A percentile compares a stretch with the other conserved stretches of the same genome.
These are phyloP conservation scores for Yamadazyma spencermartinsiae DNA, from an alignment of 1,139 yeast species.

Conservation along the genomic window DNA sequence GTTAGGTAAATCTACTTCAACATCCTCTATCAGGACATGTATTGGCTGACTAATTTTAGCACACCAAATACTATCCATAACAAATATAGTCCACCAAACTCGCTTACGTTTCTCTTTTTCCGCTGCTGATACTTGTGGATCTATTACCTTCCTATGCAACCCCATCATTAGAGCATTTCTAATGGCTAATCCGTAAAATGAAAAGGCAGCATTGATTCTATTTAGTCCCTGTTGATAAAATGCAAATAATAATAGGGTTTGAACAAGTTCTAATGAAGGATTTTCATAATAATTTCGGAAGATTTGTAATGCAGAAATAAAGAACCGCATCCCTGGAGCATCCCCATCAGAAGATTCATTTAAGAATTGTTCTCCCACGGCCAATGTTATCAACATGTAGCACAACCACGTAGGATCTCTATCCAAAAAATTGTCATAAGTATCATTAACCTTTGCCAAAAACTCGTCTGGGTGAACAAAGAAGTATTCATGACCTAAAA, in stretches of 20 bases:
- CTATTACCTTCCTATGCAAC: slow-evolving; percentile 8
- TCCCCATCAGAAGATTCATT: slow-evolving; percentile 15
- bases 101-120: slow-evolving; percentile 13
- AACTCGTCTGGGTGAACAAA: slow-evolving; percentile 11
- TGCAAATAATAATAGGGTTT: slow-evolving; percentile 13
- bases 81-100: slow-evolving; percentile 17
- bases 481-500: slow-evolving; percentile 14
- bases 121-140: slow-evolving; percentile 2
- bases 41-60: slow-evolving; percentile 15
- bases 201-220: slow-evolving; percentile 12
- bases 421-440: slow-evolving; percentile 10
- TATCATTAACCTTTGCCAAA: slow-evolving; percentile 10
- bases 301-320: slow-evolving; percentile 13
- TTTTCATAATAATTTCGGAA: slow-evolving; percentile 12
- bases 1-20: slow-evolving; percentile 12
- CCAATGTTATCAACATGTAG: slow-evolving; percentile 12
- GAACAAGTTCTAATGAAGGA: slow-evolving; percentile 12
- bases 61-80: slow-evolving; percentile 14
- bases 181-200: slow-evolving; percentile 15
- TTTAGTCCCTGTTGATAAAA: slow-evolving; percentile 16
- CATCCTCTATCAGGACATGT: slow-evolving; percentile 12
- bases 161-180: slow-evolving; percentile 15
- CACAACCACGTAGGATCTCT: slow-evolving; percentile 14
- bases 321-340: slow-evolving; percentile 17
- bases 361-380: slow-evolving; percentile 16